A percentile compares a stretch with the other conserved stretches of the same genome.
These are phyloP conservation scores for Phialocephala sp. DNA, from an alignment of 2,329 filamentous ascomycete species.

Conservation along the genomic window DNA sequence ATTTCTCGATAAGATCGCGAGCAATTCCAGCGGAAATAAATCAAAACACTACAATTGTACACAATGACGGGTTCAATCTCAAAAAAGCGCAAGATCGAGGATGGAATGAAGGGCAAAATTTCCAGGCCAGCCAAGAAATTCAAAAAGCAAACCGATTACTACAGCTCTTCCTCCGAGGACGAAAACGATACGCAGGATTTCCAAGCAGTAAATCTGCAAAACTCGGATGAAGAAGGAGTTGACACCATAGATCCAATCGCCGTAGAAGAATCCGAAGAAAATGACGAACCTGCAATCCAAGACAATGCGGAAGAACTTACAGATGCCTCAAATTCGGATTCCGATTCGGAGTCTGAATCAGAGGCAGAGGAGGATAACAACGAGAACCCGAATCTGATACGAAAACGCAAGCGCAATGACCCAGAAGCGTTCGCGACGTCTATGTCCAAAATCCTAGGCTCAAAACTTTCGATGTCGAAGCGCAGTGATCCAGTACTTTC, in stretches of 20 bases:
- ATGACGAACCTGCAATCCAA: slow-evolving; percentile 34
- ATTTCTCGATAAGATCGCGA: slow-evolving; percentile 20
- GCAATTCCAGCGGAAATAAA: neutral
- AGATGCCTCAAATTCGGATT: slow-evolving; percentile 47
- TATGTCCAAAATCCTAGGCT: slow-evolving; percentile 89
- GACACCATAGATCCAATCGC: slow-evolving; percentile 38
- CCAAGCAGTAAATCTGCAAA: slow-evolving; percentile 55
- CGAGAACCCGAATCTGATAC: slow-evolving; percentile 49
- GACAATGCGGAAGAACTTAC: slow-evolving; percentile 42
- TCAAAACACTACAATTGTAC: slow-evolving; percentile 20
- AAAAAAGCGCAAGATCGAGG: slow-evolving; percentile 64
- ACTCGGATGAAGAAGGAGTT: slow-evolving; percentile 43
- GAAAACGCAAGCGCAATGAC: slow-evolving; percentile 86
- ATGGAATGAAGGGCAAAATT: slow-evolving; percentile 58
- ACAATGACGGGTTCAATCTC: slow-evolving; percentile 42
- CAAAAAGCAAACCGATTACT: slow-evolving; percentile 67
- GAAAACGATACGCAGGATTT: slow-evolving; percentile 50
- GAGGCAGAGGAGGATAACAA: slow-evolving; percentile 46
- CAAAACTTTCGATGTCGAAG: slow-evolving; percentile 82
- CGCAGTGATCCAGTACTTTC: slow-evolving; percentile 91
- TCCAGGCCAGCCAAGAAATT: slow-evolving; percentile 62
- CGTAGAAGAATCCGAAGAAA: slow-evolving; percentile 32
- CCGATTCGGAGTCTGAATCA: slow-evolving; percentile 28
- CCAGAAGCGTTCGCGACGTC: slow-evolving; percentile 89
- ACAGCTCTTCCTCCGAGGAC: slow-evolving; percentile 63